Conservation (phyloP, 768 basidiomycete species). For the Mycena olivaceomarginata region DNA sequence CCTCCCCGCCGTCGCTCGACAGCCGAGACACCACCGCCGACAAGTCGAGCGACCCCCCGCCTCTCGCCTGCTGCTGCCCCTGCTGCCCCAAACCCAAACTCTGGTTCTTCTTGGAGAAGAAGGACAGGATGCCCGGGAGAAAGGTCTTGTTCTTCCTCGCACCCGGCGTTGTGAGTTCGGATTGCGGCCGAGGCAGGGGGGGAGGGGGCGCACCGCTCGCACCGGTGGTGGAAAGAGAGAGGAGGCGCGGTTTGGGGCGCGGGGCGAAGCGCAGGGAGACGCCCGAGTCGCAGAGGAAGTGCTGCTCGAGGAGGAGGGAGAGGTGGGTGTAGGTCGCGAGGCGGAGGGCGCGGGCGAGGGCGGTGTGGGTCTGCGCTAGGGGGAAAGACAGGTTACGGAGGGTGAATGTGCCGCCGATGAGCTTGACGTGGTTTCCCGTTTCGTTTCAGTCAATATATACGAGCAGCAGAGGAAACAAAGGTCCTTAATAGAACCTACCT, state of each 20-base stretch:
- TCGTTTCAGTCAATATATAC: background rate
- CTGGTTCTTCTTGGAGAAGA: constrained; percentile 59
- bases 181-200: constrained; percentile 50
- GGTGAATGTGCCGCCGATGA: constrained; percentile 80
- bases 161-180: too few relatives aligned
- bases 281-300: constrained; percentile 69
- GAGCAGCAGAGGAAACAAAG: too few relatives aligned
- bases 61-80: constrained; percentile 45
- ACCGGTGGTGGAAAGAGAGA: background rate
- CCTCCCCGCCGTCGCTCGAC: background rate
- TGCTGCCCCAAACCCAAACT: constrained; percentile 29
- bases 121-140: constrained; percentile 63
- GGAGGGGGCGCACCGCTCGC: constrained; percentile 28
- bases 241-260: constrained; percentile 49
- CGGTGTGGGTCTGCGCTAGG: background rate
- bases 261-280: constrained; percentile 66
- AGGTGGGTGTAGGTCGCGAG: constrained; percentile 73
- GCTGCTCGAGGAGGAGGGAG: constrained; percentile 78
- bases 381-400: constrained; percentile 66
- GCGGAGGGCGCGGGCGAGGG: constrained; percentile 70
- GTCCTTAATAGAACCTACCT: too few relatives aligned
- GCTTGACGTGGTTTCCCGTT: constrained; percentile 42
- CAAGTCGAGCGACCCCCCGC: constrained; percentile 66
- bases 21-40: constrained; percentile 54
- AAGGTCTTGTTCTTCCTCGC: constrained; percentile 54